phyloP scores from a whole-genome alignment of 257 asterid species.

The Vinca minor region DNA sequence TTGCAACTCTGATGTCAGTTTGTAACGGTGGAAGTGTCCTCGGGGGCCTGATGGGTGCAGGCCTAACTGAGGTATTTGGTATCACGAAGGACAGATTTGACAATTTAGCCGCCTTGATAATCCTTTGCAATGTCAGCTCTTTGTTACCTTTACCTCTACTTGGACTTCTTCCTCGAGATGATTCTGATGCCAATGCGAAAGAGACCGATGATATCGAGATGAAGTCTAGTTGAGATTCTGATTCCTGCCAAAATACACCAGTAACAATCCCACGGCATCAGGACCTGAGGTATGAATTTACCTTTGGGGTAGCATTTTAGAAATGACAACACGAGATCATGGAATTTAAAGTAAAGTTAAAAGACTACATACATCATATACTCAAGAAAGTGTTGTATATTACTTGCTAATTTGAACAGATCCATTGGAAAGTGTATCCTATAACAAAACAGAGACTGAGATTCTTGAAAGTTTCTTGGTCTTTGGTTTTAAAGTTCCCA shows the following conservation, averaged over 20 bases:
- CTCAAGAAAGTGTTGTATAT: constrained; percentile 11
- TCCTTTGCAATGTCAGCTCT: constrained; percentile 92
- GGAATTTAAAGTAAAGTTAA: neutral
- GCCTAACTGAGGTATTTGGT: constrained; percentile 73
- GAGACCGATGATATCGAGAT: constrained; percentile 51
- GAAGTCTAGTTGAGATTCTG: constrained; percentile 53
- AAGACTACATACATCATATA: neutral
- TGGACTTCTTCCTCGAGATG: constrained; percentile 73
- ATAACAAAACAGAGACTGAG: no score
- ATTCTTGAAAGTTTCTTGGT: neutral
- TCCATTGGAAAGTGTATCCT: neutral
- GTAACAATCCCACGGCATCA: neutral
- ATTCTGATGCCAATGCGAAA: constrained; percentile 28
- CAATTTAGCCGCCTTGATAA: constrained; percentile 56
- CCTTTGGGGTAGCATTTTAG: neutral
- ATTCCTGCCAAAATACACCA: neutral
- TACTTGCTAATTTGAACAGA: neutral
- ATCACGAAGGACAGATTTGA: constrained; percentile 77
- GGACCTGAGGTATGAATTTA: neutral
- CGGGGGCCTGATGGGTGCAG: constrained; percentile 93
- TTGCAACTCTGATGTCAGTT: constrained; percentile 93
- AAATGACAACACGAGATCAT: neutral
- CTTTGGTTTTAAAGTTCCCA: no score
- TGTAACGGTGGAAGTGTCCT: constrained; percentile 86
- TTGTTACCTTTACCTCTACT: constrained; percentile 83